These are phyloP conservation scores for Picea abies DNA, from an alignment of 83 land plant species.

Conservation along the genomic window DNA sequence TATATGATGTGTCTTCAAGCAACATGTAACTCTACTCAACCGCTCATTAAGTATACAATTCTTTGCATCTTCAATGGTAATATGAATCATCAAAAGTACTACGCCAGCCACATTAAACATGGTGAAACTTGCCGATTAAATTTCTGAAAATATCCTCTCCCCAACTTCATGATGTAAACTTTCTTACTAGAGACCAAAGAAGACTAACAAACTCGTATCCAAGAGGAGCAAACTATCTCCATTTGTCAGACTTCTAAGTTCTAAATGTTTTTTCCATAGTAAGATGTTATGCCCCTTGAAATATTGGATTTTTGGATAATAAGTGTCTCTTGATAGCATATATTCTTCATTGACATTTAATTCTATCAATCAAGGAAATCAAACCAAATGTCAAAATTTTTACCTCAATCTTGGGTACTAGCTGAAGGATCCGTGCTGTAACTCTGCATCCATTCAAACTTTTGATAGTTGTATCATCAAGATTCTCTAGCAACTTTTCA, in stretches of 20 bases:
- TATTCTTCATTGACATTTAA: background rate
- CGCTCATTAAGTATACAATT: no score
- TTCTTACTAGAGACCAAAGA: background rate
- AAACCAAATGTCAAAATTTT: background rate
- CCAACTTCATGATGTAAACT: background rate
- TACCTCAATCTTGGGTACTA: conserved; percentile 13
- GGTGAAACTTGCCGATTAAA: no score
- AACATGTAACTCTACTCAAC: no score
- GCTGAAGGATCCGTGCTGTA: conserved; percentile 35
- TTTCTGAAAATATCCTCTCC: background rate
- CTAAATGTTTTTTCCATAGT: background rate
- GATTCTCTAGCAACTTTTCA: conserved; percentile 9
- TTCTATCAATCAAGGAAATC: background rate
- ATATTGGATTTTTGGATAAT: background rate
- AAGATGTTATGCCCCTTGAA: background rate
- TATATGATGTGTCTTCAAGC: no score
- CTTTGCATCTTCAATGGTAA: no score
- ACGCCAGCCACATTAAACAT: no score
- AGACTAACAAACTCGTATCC: background rate
- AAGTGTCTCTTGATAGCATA: background rate
- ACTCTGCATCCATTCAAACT: conserved; percentile 52
- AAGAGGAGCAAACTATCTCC: background rate
- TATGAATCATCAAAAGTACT: no score
- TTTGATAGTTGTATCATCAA: conserved; percentile 21
- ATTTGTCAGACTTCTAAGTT: background rate